Percentiles rank a stretch among this genome's conserved stretches.
These are phyloP conservation scores for Bertia moriformis DNA, from an alignment of 2,329 filamentous ascomycete species.

Conservation along the genomic window DNA sequence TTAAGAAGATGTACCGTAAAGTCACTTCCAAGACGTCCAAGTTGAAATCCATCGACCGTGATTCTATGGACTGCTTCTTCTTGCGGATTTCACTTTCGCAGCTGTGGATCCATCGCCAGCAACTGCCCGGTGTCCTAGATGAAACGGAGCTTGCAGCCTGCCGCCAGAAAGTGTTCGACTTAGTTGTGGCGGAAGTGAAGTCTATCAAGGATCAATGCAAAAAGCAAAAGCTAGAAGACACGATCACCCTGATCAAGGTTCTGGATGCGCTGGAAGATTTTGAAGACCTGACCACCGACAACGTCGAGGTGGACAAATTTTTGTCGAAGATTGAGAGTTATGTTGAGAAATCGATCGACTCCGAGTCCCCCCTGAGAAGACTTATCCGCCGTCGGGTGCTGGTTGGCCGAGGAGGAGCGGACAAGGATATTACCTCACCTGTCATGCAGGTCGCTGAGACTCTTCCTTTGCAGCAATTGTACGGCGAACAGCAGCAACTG, in stretches of 20 bases:
- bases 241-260: conserved; percentile 17
- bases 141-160: conserved; percentile 13
- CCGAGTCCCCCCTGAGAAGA: conserved; percentile 10
- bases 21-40: conserved; percentile 13
- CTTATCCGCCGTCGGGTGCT: conserved; percentile 17
- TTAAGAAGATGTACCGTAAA: conserved; percentile 17
- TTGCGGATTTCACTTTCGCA: conserved; percentile 16
- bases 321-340: conserved; percentile 17
- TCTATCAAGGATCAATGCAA: conserved; percentile 16
- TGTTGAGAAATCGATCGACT: conserved; percentile 16
- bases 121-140: conserved; percentile 13
- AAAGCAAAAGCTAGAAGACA: conserved; percentile 15
- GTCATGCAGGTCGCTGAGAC: conserved; percentile 16
- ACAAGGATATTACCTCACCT: conserved; percentile 7
- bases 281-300: conserved; percentile 16
- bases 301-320: conserved; percentile 16
- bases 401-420: conserved; percentile 9
- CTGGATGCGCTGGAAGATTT: conserved; percentile 21
- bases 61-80: conserved; percentile 19
- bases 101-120: conserved; percentile 14
- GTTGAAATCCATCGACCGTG: conserved; percentile 13
- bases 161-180: conserved; percentile 16
- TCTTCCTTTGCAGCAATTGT: conserved; percentile 17
- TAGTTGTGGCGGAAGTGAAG: conserved; percentile 17
- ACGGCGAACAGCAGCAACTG: conserved; percentile 18